A percentile compares a stretch with the other conserved stretches of the same genome.
phyloP scores from a whole-genome alignment of 208 protist species.

The Leptomonas pyrrhocoris region DNA sequence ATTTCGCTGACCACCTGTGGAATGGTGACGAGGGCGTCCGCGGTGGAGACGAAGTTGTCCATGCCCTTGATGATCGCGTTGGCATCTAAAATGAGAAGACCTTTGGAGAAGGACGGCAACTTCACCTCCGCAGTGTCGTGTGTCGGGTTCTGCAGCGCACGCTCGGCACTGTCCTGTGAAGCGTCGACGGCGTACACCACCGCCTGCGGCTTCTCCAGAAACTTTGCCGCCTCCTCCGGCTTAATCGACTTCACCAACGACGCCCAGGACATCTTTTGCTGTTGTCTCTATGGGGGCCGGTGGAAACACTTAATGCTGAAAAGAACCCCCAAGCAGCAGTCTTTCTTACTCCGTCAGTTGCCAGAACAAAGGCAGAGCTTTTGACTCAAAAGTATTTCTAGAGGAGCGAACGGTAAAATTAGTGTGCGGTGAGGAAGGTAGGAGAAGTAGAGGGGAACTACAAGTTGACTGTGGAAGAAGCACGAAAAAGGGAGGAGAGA shows the following conservation, averaged over 20 bases:
- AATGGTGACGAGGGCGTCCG: slow-evolving; percentile 85
- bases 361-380: not conserved
- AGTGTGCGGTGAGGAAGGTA: too few relatives aligned
- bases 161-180: slow-evolving; percentile 26
- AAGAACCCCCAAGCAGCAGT: not conserved
- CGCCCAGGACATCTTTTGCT: slow-evolving; percentile 69
- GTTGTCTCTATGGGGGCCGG: not conserved
- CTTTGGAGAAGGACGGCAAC: slow-evolving; percentile 67
- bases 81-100: slow-evolving; percentile 82
- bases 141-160: slow-evolving; percentile 34
- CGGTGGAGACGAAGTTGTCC: slow-evolving; percentile 63
- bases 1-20: slow-evolving; percentile 87
- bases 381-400: too few relatives aligned
- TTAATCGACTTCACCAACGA: slow-evolving; percentile 52
- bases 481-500: too few relatives aligned
- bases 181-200: slow-evolving; percentile 41
- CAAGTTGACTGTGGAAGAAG: too few relatives aligned
- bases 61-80: slow-evolving; percentile 91
- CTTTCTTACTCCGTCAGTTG: not conserved
- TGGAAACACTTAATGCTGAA: too few relatives aligned
- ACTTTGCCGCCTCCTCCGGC: slow-evolving; percentile 36
- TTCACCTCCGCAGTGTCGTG: slow-evolving; percentile 39
- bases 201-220: slow-evolving; percentile 26
- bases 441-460: too few relatives aligned
- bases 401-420: too few relatives aligned